Base-by-base conservation (phyloP, 192 early-diverging fungal genomes). In the Pilaira anomala region DNA sequence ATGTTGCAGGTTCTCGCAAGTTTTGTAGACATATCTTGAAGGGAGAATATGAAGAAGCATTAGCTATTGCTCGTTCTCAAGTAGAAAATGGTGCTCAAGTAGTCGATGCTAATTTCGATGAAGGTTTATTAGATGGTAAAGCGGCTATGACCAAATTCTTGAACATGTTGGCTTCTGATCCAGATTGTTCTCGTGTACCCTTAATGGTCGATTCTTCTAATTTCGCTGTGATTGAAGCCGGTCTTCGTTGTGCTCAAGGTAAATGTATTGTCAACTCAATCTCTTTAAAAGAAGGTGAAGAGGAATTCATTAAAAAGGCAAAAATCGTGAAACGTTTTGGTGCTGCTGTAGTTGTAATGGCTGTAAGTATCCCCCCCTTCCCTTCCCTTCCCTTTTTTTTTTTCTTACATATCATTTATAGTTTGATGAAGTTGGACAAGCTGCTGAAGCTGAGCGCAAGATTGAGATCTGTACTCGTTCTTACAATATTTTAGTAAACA, bases 181-280 rank as follows among this genome's bases (percentile, higher is more conserved):
- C 95, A 25, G 94, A 96, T 65, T 88, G 95, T 66, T 83, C 93
- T 41, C 76, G 78, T 60, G 80, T 82, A 26, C 94, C 95, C 9
- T 65, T 98, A 26, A 98, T 98, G 95, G 81, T 98, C 12, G 95
- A 98, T 75, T 96, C 94, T 19, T 95, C 93, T 63, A 98, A 98
- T 76, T 98, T 98, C 83, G 91, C 90, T n/a, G 94, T 98, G 12
- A 86, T 98, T 29, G 83, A 94, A 60, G 95, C 95, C 2, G 95
- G 95, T 24, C 81, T 98, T 65, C 95, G 94, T 76, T 98, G 94
- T 68, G 89, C 86, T 1, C 95, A 98, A 78, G 95, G 95, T 63
- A 98, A 98, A 71, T 96, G 94, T 70, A 95, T 98, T 59, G 95
- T 98, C 71, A 98, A 98, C 81, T 93, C 91, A 57, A 96, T 98